Evolutionary conservation across 768 basidiomycete species (phyloP), one percentile per base, ranked within the genome.

Genomic region (Lactarius tabidus): DNA sequence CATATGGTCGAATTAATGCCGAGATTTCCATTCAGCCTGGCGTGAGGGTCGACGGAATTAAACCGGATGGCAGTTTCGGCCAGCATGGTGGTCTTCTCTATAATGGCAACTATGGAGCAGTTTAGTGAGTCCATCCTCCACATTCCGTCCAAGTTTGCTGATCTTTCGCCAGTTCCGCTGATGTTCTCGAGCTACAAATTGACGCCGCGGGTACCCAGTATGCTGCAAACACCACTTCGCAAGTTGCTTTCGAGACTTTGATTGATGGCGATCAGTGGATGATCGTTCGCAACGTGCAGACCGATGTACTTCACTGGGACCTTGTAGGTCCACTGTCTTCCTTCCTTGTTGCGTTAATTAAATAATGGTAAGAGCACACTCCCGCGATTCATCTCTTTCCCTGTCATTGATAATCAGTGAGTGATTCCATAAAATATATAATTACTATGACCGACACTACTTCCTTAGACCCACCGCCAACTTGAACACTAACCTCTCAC

Each of bases 241-340:
- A 79, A 67, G 63, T 70, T 31, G 86, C 87, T 0, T 81, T 90
- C 57, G 81, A 79, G 10, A 82, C 79, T 15, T 74, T 87, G 6
- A 79, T 89, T 63, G 78, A 83, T 36, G 89, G 84, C 0, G 78
- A 85, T 65, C 76, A 77, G 53, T 91, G 89, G 89, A 88, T 89
- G 87, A 84, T 89, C 31, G 87, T 81, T 70, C 75, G 76, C 15
- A 89, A 90, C 70, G 73, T 77, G 12, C 57, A 80, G 31, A 87
- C 88, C 1, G 75, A 79, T 5, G 80, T 84, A 20, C 71, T 85
- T 54, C 87, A 89, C 71, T 91, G 87, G 86, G 89, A 91, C 70
- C 84, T 88, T 70, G 87, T 89, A 63, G 71, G 87, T 38, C 62
- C 0, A 5, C 3, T 26, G 35, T 51, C 35, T 66, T 31, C 35